These are phyloP conservation scores for Candida pseudoviswanathii DNA, from an alignment of 1,139 yeast species.

Conservation along the genomic window DNA sequence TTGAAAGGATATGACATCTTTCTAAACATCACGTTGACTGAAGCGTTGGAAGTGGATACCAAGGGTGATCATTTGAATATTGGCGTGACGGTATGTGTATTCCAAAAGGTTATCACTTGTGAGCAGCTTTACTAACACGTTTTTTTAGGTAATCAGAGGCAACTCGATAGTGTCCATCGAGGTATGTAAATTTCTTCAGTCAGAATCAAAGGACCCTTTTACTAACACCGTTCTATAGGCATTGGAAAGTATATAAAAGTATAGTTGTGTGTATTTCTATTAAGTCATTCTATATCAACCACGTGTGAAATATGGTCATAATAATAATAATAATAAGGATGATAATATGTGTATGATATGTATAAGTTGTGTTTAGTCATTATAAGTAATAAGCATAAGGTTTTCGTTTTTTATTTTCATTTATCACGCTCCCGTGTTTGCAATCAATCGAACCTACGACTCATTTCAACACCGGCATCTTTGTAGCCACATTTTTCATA, in stretches of 20 bases:
- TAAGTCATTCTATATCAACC: conserved; percentile 1
- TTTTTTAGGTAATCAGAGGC: conserved; percentile 52
- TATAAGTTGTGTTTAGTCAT: neutral
- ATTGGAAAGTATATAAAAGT: conserved; percentile 28
- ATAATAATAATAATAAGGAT: neutral
- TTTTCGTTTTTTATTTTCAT: neutral
- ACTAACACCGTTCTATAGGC: conserved; percentile 27
- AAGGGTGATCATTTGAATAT: conserved; percentile 54
- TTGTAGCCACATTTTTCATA: conserved; percentile 83
- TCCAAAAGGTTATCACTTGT: neutral
- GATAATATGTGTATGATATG: neutral
- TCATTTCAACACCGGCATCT: conserved; percentile 78
- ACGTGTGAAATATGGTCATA: neutral
- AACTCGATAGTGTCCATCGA: conserved; percentile 62
- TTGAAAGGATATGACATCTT: conserved; percentile 79
- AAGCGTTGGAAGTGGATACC: conserved; percentile 63
- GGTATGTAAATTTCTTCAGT: conserved; percentile 31
- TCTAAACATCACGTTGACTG: conserved; percentile 71
- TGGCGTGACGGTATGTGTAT: conserved; percentile 53
- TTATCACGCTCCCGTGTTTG: neutral
- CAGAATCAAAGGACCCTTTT: conserved; percentile 5
- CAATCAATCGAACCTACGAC: conserved; percentile 23
- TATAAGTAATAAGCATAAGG: neutral
- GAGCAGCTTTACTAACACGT: neutral
- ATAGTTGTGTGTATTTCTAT: neutral